phyloP scores from a whole-genome alignment of 2,329 filamentous ascomycete genomes.

The Curvularia hawaiiensis region DNA sequence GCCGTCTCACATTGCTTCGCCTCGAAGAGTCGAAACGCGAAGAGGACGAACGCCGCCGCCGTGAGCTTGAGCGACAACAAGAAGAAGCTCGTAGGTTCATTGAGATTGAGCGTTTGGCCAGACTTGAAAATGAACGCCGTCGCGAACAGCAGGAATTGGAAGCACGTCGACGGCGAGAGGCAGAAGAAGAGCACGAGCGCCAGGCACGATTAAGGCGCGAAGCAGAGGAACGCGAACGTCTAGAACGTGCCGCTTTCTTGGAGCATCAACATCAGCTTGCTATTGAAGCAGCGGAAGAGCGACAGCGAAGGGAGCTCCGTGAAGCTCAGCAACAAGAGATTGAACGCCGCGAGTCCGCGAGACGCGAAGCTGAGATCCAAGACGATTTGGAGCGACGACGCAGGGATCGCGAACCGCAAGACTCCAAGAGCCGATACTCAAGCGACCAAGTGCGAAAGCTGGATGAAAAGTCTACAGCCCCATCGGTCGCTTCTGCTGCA shows the following conservation, averaged over 20 bases:
- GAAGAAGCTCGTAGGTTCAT: slow-evolving; percentile 36
- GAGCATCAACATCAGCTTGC: slow-evolving; percentile 38
- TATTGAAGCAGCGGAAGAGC: slow-evolving; percentile 30
- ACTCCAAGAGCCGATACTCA: slow-evolving; percentile 28
- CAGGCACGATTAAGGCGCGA: slow-evolving; percentile 36
- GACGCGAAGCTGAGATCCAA: slow-evolving; percentile 38
- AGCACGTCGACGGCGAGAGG: slow-evolving; percentile 36
- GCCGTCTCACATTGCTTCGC: slow-evolving; percentile 14
- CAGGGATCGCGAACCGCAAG: slow-evolving; percentile 33
- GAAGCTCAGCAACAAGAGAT: slow-evolving; percentile 37
- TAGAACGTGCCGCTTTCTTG: slow-evolving; percentile 31
- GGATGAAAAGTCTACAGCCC: slow-evolving; percentile 38
- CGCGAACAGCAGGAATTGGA: slow-evolving; percentile 33
- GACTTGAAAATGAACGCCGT: slow-evolving; percentile 36
- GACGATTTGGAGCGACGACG: slow-evolving; percentile 34
- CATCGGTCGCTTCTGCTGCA: slow-evolving; percentile 37
- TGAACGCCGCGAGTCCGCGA: slow-evolving; percentile 31
- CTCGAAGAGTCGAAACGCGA: slow-evolving; percentile 24
- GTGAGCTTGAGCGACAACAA: slow-evolving; percentile 35
- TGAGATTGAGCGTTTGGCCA: slow-evolving; percentile 37
- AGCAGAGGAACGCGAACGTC: slow-evolving; percentile 37
- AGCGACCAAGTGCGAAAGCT: slow-evolving; percentile 31
- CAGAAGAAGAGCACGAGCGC: slow-evolving; percentile 31
- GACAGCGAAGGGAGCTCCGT: slow-evolving; percentile 28
- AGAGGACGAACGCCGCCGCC: slow-evolving; percentile 21